Percentiles rank a stretch among this genome's conserved stretches.
Evolutionary conservation across 768 basidiomycete genomes (phyloP).

Genomic region (Boletus sensibilis): DNA sequence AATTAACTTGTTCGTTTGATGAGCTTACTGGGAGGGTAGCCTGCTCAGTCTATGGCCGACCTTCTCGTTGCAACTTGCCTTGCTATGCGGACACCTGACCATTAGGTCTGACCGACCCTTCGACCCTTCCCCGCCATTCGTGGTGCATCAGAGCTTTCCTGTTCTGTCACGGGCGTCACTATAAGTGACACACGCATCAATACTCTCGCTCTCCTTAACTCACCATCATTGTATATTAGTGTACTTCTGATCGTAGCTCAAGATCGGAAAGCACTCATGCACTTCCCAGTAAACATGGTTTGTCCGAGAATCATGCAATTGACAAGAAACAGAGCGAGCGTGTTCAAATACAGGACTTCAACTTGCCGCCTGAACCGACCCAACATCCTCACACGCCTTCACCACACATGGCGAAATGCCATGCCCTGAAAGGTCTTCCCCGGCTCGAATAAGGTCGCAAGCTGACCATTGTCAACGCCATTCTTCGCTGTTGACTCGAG

Average conservation of each 20-base stretch:
- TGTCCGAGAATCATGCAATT: background rate
- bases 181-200: background rate
- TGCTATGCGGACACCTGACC: conserved; percentile 31
- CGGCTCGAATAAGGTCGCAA: conserved; percentile 21
- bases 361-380: background rate
- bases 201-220: background rate
- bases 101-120: conserved; percentile 12
- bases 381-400: background rate
- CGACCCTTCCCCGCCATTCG: background rate
- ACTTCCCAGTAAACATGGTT: background rate
- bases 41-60: conserved; percentile 26
- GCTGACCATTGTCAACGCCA: conserved; percentile 3
- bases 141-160: background rate
- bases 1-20: background rate
- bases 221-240: conserved; percentile 5
- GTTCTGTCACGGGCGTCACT: background rate
- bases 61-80: conserved; percentile 33
- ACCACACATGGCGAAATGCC: conserved; percentile 28
- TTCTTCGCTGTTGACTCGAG: conserved; percentile 6
- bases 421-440: conserved; percentile 22
- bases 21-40: conserved; percentile 13
- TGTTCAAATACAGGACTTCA: background rate
- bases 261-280: background rate
- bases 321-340: background rate
- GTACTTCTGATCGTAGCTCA: background rate